Evolutionary conservation across 208 protist genomes (phyloP).

Genomic region (Acanthamoeba quina): DNA sequence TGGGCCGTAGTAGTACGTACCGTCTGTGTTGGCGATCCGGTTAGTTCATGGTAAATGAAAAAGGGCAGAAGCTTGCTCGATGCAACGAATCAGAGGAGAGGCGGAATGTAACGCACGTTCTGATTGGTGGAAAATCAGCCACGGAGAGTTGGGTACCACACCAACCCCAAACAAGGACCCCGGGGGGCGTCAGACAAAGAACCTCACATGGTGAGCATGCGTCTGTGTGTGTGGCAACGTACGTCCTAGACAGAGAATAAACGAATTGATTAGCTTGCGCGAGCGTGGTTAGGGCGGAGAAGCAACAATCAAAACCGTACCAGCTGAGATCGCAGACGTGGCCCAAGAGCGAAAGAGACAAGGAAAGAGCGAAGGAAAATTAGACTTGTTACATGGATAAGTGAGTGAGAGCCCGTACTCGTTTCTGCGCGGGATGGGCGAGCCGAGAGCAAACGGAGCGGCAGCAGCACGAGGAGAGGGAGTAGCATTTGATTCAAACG

Average conservation of each 20-base stretch:
- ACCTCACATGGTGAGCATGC: too few relatives aligned
- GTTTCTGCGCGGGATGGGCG: not conserved
- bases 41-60: too few relatives aligned
- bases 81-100: not conserved
- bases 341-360: too few relatives aligned
- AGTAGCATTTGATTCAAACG: not conserved
- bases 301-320: not conserved
- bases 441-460: not conserved
- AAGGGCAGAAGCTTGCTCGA: too few relatives aligned
- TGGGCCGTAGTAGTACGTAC: not conserved
- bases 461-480: not conserved
- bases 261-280: too few relatives aligned
- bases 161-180: not conserved
- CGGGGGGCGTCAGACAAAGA: not conserved
- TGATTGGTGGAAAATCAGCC: not conserved
- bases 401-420: not conserved
- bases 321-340: too few relatives aligned
- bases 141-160: not conserved
- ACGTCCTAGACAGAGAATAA: not conserved
- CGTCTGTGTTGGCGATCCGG: too few relatives aligned
- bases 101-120: not conserved
- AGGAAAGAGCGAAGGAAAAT: not conserved
- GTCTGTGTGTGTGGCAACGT: not conserved
- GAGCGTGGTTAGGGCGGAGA: not conserved
- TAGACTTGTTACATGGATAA: too few relatives aligned